Conservation (phyloP, 345 rosid genomes). For the Pugionium cornutum region DNA sequence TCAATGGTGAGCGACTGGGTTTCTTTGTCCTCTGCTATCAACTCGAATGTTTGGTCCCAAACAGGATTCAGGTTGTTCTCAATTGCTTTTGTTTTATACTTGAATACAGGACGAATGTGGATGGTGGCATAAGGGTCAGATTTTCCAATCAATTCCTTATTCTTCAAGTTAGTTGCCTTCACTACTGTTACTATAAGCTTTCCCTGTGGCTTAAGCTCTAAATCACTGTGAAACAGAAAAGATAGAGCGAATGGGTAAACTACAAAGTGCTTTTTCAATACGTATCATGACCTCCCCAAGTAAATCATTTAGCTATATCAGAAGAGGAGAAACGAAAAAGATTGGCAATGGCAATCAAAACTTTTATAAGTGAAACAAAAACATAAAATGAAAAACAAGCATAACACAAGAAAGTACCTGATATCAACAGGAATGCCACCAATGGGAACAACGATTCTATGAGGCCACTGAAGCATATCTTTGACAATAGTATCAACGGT, state of each 20-base stretch:
- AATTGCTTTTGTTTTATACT: conserved; percentile 75
- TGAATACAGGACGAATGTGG: conserved; percentile 74
- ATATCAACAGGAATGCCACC: conserved; percentile 89
- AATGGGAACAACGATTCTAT: conserved; percentile 95
- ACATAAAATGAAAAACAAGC: conserved; percentile 13
- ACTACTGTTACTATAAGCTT: conserved; percentile 63
- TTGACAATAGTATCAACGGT: conserved; percentile 78
- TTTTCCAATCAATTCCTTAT: conserved; percentile 97
- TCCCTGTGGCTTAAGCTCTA: conserved; percentile 98
- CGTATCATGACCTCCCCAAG: background rate
- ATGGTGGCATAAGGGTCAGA: conserved; percentile 92
- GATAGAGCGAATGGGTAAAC: conserved; percentile 11
- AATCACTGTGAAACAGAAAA: conserved; percentile 60
- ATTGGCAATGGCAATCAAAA: background rate
- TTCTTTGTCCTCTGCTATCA: conserved; percentile 98
- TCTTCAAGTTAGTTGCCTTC: conserved; percentile 88
- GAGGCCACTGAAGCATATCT: conserved; percentile 99
- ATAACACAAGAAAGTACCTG: conserved; percentile 50
- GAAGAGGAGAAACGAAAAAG: no score
- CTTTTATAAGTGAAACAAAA: background rate
- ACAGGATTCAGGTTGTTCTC: conserved; percentile 95
- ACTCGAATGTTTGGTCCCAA: conserved; percentile 81
- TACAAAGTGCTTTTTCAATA: background rate
- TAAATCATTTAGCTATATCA: no score
- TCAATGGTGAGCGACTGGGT: conserved; percentile 77